Base-by-base conservation (phyloP, 805 yeast species). In the Kazachstania africana region DNA sequence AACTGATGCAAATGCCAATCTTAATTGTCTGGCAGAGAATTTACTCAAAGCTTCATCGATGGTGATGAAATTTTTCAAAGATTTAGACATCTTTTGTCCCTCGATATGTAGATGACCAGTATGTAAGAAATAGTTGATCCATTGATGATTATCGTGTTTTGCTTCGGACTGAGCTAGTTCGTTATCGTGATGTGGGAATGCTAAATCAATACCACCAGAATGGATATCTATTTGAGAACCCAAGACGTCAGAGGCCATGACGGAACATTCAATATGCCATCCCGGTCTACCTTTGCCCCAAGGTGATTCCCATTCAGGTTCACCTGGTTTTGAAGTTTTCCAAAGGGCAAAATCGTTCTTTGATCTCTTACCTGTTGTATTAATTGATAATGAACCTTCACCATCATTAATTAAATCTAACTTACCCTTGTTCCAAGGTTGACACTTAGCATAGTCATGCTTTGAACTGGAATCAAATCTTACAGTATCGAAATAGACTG, bases 271-370 rank as follows among this genome's bases (percentile, higher is more conserved):
- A 55, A 91, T 91, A 56, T 91, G 98, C 98, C 98, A 91, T 4
- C 98, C 98, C 10, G 98, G 98, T 56, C 98, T 78, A 32, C 98
- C 98, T 36, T 66, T 66, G 16, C 98, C 98, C 97, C 97, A 91
- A 17, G 88, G 87, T 2, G 95, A 83, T 5, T 67, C 71, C 97
- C 97, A 91, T 29, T 75, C 70, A 16, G 98, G 98, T 61, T 91
- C 98, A 46, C 98, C 98, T 6, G 94, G 88, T 54, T 91, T 91
- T 6, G 94, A 80, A 0, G 87, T 74, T 55, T 91, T 91, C 98
- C 98, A 91, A 22, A 91, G 66, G 1, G 98, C 98, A 59, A 91
- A 91, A 57, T 91, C 98, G 15, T 82, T 79, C 2, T 79, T 57
- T 34, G 75, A 76, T 44, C 66, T 70, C 59, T 91, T 88, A 16